phyloP scores from a whole-genome alignment of 2,329 filamentous ascomycete genomes.

The Onygenales sp. region DNA sequence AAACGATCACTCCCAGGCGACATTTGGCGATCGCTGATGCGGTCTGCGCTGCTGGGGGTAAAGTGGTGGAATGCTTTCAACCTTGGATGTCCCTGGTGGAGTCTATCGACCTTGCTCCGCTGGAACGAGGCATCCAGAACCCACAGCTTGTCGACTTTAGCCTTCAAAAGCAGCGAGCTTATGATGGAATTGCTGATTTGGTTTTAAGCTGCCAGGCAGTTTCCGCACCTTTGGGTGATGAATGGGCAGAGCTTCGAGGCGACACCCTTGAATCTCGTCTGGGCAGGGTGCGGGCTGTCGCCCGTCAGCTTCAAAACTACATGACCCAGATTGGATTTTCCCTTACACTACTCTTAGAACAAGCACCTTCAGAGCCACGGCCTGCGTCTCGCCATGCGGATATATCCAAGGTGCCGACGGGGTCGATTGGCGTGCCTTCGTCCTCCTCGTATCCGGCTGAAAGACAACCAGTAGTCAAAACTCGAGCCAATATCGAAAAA shows the following conservation, averaged over 20 bases:
- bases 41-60: slow-evolving; percentile 67
- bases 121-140: slow-evolving; percentile 70
- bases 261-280: slow-evolving; percentile 82
- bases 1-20: slow-evolving; percentile 66
- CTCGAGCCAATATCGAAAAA: slow-evolving; percentile 37
- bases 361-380: slow-evolving; percentile 52
- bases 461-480: slow-evolving; percentile 24
- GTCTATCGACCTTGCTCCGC: slow-evolving; percentile 75
- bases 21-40: slow-evolving; percentile 76
- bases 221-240: slow-evolving; percentile 82
- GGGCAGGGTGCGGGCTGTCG: slow-evolving; percentile 66
- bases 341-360: slow-evolving; percentile 75
- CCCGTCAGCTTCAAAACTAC: slow-evolving; percentile 73
- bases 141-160: slow-evolving; percentile 81
- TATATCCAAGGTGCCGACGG: slow-evolving; percentile 10
- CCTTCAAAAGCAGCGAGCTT: slow-evolving; percentile 83
- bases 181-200: slow-evolving; percentile 87
- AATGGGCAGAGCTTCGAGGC: slow-evolving; percentile 88
- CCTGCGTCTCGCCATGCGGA: slow-evolving; percentile 7
- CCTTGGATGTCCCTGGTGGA: slow-evolving; percentile 86
- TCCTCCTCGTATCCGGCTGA: slow-evolving; percentile 28
- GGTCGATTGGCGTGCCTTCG: slow-evolving; percentile 36
- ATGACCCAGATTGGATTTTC: slow-evolving; percentile 82
- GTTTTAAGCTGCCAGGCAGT: slow-evolving; percentile 81
- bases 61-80: slow-evolving; percentile 78